A percentile compares a stretch with the other conserved stretches of the same genome.
Conservation (phyloP, 768 basidiomycete genomes). For the Pleurotus giganteus region DNA sequence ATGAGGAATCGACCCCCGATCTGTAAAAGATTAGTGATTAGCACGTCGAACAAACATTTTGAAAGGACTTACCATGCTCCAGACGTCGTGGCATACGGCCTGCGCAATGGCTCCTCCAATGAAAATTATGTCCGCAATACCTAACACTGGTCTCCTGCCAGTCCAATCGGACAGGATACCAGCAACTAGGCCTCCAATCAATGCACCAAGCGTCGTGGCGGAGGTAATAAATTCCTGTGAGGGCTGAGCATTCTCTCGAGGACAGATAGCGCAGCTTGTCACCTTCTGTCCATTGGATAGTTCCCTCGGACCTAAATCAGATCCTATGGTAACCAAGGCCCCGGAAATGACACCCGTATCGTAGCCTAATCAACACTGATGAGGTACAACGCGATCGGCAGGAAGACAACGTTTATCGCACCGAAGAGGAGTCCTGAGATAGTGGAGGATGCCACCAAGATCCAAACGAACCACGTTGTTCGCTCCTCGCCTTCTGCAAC, state of each 20-base stretch:
- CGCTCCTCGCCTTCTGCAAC: slow-evolving; percentile 64
- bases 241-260: background rate
- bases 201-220: slow-evolving; percentile 73
- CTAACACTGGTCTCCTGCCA: slow-evolving; percentile 64
- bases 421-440: slow-evolving; percentile 78
- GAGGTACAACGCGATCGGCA: background rate
- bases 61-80: slow-evolving; percentile 54
- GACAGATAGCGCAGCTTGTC: background rate
- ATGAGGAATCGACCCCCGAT: slow-evolving; percentile 74
- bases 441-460: slow-evolving; percentile 71
- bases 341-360: slow-evolving; percentile 83
- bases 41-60: background rate
- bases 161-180: slow-evolving; percentile 71
- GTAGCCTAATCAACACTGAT: slow-evolving; percentile 49
- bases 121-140: slow-evolving; percentile 69
- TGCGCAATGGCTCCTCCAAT: slow-evolving; percentile 73
- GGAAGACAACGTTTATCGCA: slow-evolving; percentile 26
- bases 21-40: slow-evolving; percentile 24
- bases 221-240: slow-evolving; percentile 77
- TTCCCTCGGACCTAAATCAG: slow-evolving; percentile 56
- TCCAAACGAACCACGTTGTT: slow-evolving; percentile 75
- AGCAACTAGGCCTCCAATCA: slow-evolving; percentile 70
- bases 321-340: slow-evolving; percentile 70
- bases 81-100: slow-evolving; percentile 65
- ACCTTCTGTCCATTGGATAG: slow-evolving; percentile 69